Evolutionary conservation across 495 filamentous ascomycete species (phyloP), one percentile per base, ranked within the genome.

Genomic region (Barbatosphaeria neglecta): DNA sequence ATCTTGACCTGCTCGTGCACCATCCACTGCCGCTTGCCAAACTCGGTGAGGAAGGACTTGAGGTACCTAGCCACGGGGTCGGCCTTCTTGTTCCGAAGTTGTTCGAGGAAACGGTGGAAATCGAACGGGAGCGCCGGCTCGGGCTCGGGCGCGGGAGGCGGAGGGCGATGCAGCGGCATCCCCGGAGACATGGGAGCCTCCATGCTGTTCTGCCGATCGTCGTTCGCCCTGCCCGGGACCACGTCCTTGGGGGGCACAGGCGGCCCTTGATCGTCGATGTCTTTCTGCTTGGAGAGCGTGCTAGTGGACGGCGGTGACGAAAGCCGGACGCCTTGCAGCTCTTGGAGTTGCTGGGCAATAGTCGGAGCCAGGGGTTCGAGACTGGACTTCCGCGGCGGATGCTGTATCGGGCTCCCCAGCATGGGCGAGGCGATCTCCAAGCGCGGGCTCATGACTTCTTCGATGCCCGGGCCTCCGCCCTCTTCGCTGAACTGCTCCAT

Each of bases 1-100:
- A 99, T 95, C 61, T 99, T 99, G 51, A 95, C 90, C 62, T 99
- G 92, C 64, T 99, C 92, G 58, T 97, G 92, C 7, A 94, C 92
- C 90, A 94, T 93, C 92, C 92, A 99, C 63, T 96, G 93, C 54
- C 87, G 86, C 66, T 99, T 99, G 10, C 83, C 87, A 66, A 99
- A 99, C 61, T 97, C 92, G 28, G 78, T 74, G 11, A 99, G 70
- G 58, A 99, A 99, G 6, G 90, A 96, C 39, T 90, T 83, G 17
- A 99, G 76, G 60, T 94, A 99, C 52, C 87, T 86, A 11, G 92
- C 93, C 2, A 99, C 90, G 5, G 92, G 93, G 55, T 99, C 92
- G 16, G 92, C 93, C 19, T 90, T 95, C 41, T 90, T 83, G 64
- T 97, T 90, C 44, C 92, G 81, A 22, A 99, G 71, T 59, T 99